Base-by-base conservation (phyloP, 768 basidiomycete species). In the Coprinopsis strossmayeri region DNA sequence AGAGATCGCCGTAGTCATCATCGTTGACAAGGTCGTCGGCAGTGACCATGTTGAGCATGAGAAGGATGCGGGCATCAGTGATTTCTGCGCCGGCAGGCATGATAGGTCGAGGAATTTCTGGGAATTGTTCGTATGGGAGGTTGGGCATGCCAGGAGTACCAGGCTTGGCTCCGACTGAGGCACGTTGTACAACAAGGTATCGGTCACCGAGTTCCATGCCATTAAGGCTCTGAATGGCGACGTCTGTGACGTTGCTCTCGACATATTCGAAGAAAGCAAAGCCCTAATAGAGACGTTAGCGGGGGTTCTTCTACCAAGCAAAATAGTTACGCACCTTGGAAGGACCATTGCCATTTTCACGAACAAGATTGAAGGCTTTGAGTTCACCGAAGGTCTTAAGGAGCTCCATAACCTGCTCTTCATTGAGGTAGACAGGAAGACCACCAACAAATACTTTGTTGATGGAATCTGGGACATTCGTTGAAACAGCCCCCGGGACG, bases 231-330 rank as follows among this genome's bases (percentile, higher is more conserved):
- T 91, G 87, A 59, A 95, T 96, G 41, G 96, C 96, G 57, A 96
- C 81, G 56, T 98, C 96, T 51, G 96, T 99, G 49, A 93, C 84
- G 43, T 64, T 66, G 13, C 81, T 69, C 61, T 99, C 96, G 53
- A 89, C 84, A 66, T 98, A 99, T 76, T 99, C 96, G 70, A 93
- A 95, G 76, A 99, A 98, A 2, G 96, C 96, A 66, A 96, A 99
- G 58, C 96, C 96, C 95, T 97, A 58, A 2, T 42, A 52, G 38
- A 49, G 12, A 27, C 49, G 27, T 45, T 39, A 50, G 56, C 42
- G 47, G 48, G n/a, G 34, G 27, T 5, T 26, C 20, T 44, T 38
- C 18, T 38, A 27, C 13, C 34, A 42, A 42, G 37, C 20, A 35
- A 30, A 24, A 30, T 53, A 40, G 10, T 37, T 20, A 55, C 69